phyloP scores from a whole-genome alignment of 768 basidiomycete species.

The Termitomyces bulborhizus region DNA sequence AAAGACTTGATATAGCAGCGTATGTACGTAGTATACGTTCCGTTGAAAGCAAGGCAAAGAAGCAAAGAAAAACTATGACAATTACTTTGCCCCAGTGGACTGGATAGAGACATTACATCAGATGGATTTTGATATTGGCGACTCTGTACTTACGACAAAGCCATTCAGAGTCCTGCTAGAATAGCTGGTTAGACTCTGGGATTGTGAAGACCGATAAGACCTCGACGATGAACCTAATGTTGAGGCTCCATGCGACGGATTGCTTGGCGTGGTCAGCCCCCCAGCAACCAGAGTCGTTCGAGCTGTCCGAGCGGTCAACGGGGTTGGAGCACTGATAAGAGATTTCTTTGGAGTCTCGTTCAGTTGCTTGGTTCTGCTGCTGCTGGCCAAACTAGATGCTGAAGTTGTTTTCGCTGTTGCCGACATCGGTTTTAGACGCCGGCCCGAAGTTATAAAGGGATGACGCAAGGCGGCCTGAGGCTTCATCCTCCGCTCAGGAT shows the following conservation, averaged over 20 bases:
- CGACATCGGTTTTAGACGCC: conserved; percentile 41
- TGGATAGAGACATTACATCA: conserved; percentile 15
- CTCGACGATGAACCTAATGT: conserved; percentile 55
- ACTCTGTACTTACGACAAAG: conserved; percentile 47
- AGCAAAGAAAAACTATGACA: conserved; percentile 13
- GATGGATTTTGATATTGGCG: neutral
- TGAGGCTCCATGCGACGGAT: conserved; percentile 39
- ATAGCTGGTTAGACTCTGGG: conserved; percentile 65
- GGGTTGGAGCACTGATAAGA: conserved; percentile 83
- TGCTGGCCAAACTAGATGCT: conserved; percentile 48
- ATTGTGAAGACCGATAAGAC: conserved; percentile 63
- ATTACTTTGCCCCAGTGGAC: conserved; percentile 37
- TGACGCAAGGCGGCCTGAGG: conserved; percentile 90
- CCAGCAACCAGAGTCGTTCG: conserved; percentile 46
- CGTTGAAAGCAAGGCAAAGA: conserved; percentile 15
- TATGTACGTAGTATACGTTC: conserved; percentile 14
- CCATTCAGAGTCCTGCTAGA: conserved; percentile 71
- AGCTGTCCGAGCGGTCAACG: conserved; percentile 71
- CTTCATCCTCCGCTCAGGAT: conserved; percentile 93
- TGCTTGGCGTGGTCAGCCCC: conserved; percentile 53
- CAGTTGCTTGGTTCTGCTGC: conserved; percentile 46
- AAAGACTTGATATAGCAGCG: conserved; percentile 16
- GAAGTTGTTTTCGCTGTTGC: conserved; percentile 50
- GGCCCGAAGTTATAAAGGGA: conserved; percentile 74
- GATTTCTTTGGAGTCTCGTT: conserved; percentile 83